These are phyloP conservation scores for Pythium aquatile DNA, from an alignment of 352 stramenopile genomes.

Conservation along the genomic window DNA sequence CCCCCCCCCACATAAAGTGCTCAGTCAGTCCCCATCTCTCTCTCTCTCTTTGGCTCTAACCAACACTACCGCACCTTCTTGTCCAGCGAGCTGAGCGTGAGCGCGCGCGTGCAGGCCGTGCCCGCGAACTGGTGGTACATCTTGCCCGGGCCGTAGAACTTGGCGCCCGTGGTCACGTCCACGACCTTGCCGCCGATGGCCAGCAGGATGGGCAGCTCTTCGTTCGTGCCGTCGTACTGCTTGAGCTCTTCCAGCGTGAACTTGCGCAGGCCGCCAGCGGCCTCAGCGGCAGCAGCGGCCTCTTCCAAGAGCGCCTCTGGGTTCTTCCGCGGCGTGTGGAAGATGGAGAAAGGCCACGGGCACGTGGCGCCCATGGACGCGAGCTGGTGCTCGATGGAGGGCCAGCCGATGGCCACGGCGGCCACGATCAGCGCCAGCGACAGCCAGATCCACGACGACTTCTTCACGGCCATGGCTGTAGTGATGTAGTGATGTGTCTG, in stretches of 20 bases:
- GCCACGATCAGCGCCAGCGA: conserved; percentile 51
- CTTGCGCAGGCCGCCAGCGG: conserved; percentile 30
- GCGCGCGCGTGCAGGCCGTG: conserved; percentile 73
- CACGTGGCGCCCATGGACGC: conserved; percentile 47
- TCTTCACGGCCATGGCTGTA: conserved; percentile 1
- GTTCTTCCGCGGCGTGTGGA: conserved; percentile 31
- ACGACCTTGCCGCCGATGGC: conserved; percentile 76
- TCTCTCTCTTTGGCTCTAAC: too few species aligned
- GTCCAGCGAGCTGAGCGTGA: conserved; percentile 70
- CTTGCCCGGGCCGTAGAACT: conserved; percentile 76
- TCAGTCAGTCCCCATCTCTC: too few species aligned
- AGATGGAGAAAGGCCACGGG: conserved; percentile 64
- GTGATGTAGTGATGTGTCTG: not conserved
- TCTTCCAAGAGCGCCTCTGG: conserved; percentile 24
- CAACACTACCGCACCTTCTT: conserved; percentile 59
- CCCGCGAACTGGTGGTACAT: conserved; percentile 75
- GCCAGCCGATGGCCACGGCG: conserved; percentile 63
- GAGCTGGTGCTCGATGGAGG: conserved; percentile 71
- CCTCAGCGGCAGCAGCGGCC: conserved; percentile 17
- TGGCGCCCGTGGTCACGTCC: conserved; percentile 65
- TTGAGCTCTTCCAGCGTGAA: conserved; percentile 71
- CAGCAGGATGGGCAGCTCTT: conserved; percentile 61
- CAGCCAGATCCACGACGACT: conserved; percentile 38
- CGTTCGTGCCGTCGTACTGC: conserved; percentile 68
- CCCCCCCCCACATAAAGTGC: too few species aligned